Evolutionary conservation across 2,329 filamentous ascomycete genomes (phyloP), one percentile per base, ranked within the genome.

Genomic region (Aspergillus pseudoglaucus): DNA sequence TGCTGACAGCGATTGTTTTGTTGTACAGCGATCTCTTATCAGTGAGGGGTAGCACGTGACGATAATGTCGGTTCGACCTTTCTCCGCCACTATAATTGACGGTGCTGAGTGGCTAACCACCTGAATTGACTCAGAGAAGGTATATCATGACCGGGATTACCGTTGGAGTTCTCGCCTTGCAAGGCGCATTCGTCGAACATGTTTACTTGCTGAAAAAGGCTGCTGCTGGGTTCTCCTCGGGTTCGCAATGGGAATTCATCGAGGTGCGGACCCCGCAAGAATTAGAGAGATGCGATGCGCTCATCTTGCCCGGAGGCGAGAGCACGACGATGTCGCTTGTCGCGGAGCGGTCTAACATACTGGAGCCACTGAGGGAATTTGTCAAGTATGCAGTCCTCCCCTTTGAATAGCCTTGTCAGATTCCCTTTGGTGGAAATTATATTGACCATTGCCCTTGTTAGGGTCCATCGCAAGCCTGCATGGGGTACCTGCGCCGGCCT

Each of bases 401-500:
- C 14, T 15, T 25, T 18, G 23, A 30, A 15, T 42, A 14, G 2
- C 10, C 25, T 30, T 30, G 25, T 30, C 25, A 4, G 25, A 12
- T 30, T 5, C 10, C 4, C 10, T 12, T 27, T 30, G 25, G 41
- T 37, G 35, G 49, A 44, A 48, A 53, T 47, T 47, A 49, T 22
- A 51, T 52, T 54, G 53, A 50, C 55, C 48, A 40, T 45, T 30
- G 9, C 25, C 47, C 52, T 10, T 41, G 33, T 20, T 52, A 91
- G 88, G 62, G 74, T 87, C 37, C 74, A 82, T 45, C 82, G 85
- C 56, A 90, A 87, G 58, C 90, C 90, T 9, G 88, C 87, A 20
- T 98, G 91, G 91, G 93, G 93, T 48, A 97, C 93, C 17, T 98
- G 93, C 67, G 93, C 93, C 10, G 93, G 93, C 8, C 79, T 97